Evolutionary conservation across 768 basidiomycete species (phyloP).

Genomic region (Bullera alba): DNA sequence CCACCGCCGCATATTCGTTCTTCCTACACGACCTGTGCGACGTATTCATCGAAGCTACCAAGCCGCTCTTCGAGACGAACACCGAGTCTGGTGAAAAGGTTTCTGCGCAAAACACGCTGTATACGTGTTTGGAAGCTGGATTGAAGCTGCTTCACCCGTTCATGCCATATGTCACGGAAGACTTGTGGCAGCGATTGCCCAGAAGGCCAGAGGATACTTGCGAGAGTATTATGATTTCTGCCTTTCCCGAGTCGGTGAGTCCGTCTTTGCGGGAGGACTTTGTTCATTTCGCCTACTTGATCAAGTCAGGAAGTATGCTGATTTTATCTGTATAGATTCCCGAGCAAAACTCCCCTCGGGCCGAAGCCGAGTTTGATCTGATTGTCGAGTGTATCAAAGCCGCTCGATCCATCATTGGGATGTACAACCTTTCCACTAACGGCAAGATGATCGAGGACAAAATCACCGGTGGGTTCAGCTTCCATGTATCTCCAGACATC

Average conservation of each 20-base stretch:
- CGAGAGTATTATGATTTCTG: conserved; percentile 80
- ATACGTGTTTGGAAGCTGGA: conserved; percentile 86
- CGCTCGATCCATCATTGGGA: conserved; percentile 76
- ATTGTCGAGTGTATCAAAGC: conserved; percentile 72
- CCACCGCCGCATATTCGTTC: conserved; percentile 77
- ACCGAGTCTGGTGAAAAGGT: conserved; percentile 55
- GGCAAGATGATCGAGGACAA: conserved; percentile 45
- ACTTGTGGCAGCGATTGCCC: conserved; percentile 94
- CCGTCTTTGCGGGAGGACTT: too few relatives aligned
- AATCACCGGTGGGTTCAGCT: conserved; percentile 25
- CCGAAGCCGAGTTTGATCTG: conserved; percentile 76
- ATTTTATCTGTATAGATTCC: too few relatives aligned
- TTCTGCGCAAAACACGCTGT: conserved; percentile 92
- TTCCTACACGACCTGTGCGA: conserved; percentile 99
- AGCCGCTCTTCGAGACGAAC: conserved; percentile 84
- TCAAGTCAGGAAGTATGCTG: background rate
- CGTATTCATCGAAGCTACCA: conserved; percentile 99
- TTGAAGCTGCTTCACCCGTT: conserved; percentile 88
- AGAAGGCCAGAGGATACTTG: conserved; percentile 72
- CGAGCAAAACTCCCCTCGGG: conserved; percentile 56
- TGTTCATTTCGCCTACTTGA: background rate
- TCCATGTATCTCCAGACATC: background rate
- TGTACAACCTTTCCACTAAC: conserved; percentile 65
- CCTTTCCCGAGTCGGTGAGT: conserved; percentile 73
- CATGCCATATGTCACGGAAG: conserved; percentile 99